Evolutionary conservation across 2,329 filamentous ascomycete genomes (phyloP), one percentile per base, ranked within the genome.

Genomic region (Triangularia verruculosa): DNA sequence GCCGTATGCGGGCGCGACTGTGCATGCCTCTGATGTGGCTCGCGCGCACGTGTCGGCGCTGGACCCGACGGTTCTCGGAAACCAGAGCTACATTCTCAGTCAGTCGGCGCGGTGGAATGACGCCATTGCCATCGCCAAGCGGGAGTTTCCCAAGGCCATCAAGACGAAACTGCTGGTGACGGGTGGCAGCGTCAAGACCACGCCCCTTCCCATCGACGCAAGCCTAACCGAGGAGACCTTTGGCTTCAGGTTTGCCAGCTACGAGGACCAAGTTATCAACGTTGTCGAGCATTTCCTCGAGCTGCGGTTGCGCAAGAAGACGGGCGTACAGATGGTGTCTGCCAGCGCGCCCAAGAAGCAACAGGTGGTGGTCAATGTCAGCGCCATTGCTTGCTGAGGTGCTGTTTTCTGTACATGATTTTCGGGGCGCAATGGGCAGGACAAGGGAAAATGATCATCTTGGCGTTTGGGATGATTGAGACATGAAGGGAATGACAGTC

Each of bases 11-110:
- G 75, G 76, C 20, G 68, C 68, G 15, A 72, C 71, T 8, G 77
- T 78, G 13, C 74, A 78, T 62, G 68, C 77, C 15, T 73, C 78
- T 58, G 77, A 79, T 61, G 76, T 77, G 3, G 76, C 77, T 1
- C 70, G 70, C 25, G 72, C 73, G 5, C 78, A 80, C 59, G 73
- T 79, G 27, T 64, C 67, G 4, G 76, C 78, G 3, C 72, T 79
- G 4, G 64, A 75, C 24, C 69, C 71, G 27, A 65, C 67, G 1
- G 66, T 78, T 4, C 63, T 72, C 1, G 74, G 73, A 5, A 73
- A 73, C 56, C 69, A 73, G 62, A 71, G 74, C 66, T 74, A 76
- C 64, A 72, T 77, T 28, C 68, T 76, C 20, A 70, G 67, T 61
- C 65, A 67, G 65, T 53, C 66, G 13, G 74, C 72, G 12, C 62